Evolutionary conservation across 441 rosid genomes (phyloP), one percentile per base, ranked within the genome.

Genomic region (Adansonia gregorii): DNA sequence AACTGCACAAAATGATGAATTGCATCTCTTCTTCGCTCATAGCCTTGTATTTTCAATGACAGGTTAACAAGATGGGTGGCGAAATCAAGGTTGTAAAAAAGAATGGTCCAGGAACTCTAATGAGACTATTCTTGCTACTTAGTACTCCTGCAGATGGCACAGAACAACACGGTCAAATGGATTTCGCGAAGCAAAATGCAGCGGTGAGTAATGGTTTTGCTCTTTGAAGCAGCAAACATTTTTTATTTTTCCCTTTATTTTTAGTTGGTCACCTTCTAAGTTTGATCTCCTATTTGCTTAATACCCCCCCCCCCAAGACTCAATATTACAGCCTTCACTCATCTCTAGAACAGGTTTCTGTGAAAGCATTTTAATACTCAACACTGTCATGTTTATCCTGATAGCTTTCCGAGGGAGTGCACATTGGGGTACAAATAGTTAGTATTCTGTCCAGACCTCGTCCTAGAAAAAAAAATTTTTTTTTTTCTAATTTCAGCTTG

Each of bases 21-120:
- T 45, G 54, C 48, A 24, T 76, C 27, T 27, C 8, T 82, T 14
- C 65, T 75, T 64, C 17, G 43, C 22, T 61, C 48, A 64, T 64
- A 35, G 48, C 68, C 48, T 64, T 67, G 51, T 51, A 8, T 52
- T 51, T 27, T 45, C 58, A 68, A 76, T 73, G 61, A 70, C 85
- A 96, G 99, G 97, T 96, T 80, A 87, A 88, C 84, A 94, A 93
- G 83, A 97, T 97, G 99, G 98, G 98, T 52, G 99, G 99, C 79
- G 98, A 97, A 83, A 94, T 97, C 82, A 94, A 92, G 88, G 94
- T 94, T 35, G 88, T 88, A 54, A 91, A 88, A 82, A 93, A 97
- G 89, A 90, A 85, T 63, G 93, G 95, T 45, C 76, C 85, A 3
- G 99, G 99, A 84, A 92, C 98, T 71, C 85, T 91, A 73, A 91